Percentiles rank a stretch among this genome's conserved stretches.
phyloP scores from a whole-genome alignment of 106 monocot genomes.

The Allium sativum region DNA sequence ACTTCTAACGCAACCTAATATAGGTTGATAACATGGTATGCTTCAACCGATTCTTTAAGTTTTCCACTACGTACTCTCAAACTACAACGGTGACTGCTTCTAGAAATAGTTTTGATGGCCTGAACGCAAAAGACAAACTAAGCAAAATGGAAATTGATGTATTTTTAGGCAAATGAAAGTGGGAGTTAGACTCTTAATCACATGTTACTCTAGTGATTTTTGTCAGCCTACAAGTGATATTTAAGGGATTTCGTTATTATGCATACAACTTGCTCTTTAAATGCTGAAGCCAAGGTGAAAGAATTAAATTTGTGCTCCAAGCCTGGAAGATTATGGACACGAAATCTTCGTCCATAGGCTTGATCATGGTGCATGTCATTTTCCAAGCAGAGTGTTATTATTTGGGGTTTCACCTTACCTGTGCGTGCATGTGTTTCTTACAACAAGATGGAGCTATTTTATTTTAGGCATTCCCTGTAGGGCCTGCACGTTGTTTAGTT shows the following conservation, averaged over 20 bases:
- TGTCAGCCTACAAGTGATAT: constrained; percentile 22
- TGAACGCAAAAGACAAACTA: too few species aligned
- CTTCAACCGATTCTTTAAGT: too few species aligned
- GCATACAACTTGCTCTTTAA: constrained; percentile 51
- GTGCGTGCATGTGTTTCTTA: too few species aligned
- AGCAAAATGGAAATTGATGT: constrained; percentile 29
- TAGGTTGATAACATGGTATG: too few species aligned
- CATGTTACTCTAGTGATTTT: constrained; percentile 36
- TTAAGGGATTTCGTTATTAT: constrained; percentile 25
- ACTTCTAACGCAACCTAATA: too few species aligned
- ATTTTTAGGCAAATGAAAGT: constrained; percentile 20
- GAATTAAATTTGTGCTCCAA: constrained; percentile 27
- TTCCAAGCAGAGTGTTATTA: not conserved
- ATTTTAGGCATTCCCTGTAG: too few species aligned
- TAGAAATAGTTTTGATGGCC: too few species aligned
- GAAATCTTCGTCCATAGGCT: constrained; percentile 17
- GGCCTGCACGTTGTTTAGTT: too few species aligned
- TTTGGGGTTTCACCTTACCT: not conserved
- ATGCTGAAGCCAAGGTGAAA: constrained; percentile 32
- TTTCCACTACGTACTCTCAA: too few species aligned
- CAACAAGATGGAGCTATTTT: too few species aligned
- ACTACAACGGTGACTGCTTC: too few species aligned
- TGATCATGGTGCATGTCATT: constrained; percentile 12
- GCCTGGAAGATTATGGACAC: constrained; percentile 26
- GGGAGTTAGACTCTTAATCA: constrained; percentile 47